Conservation (phyloP, 1,284 basidiomycete genomes). For the Ganoderma meredithae region DNA sequence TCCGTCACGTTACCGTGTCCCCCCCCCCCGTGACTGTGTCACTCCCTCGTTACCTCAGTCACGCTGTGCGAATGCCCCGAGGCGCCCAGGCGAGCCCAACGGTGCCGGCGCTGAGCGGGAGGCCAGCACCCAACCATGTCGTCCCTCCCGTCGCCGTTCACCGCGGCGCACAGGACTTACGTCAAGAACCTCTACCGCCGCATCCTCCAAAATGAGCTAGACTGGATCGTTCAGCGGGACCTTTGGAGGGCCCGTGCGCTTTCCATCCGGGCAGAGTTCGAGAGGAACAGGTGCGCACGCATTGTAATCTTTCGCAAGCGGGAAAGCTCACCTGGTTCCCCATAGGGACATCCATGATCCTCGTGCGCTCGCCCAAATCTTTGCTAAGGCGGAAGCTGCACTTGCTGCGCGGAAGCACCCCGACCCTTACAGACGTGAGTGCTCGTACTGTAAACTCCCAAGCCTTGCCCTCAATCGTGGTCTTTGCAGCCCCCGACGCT, state of each 20-base stretch:
- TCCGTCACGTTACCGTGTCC: slow-evolving; percentile 31
- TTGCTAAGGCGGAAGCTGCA: slow-evolving; percentile 84
- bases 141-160: slow-evolving; percentile 60
- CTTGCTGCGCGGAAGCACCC: slow-evolving; percentile 80
- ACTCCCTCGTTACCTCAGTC: slow-evolving; percentile 10
- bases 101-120: slow-evolving; percentile 5
- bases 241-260: slow-evolving; percentile 87
- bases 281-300: slow-evolving; percentile 81
- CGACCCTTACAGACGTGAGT: slow-evolving; percentile 91
- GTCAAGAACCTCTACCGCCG: slow-evolving; percentile 94
- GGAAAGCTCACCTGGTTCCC: neutral
- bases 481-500: slow-evolving; percentile 67
- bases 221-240: slow-evolving; percentile 90
- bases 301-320: neutral
- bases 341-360: slow-evolving; percentile 89
- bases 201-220: slow-evolving; percentile 83
- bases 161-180: slow-evolving; percentile 82
- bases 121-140: slow-evolving; percentile 40
- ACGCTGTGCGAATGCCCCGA: slow-evolving; percentile 28
- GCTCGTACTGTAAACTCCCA: slow-evolving; percentile 32
- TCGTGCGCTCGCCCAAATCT: slow-evolving; percentile 80
- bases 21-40: neutral
- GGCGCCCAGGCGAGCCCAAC: slow-evolving; percentile 19
- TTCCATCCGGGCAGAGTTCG: slow-evolving; percentile 91
- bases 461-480: slow-evolving; percentile 26